A percentile compares a stretch with the other conserved stretches of the same genome.
Evolutionary conservation across 768 basidiomycete species (phyloP).

Genomic region (Leccinum ochraceum): DNA sequence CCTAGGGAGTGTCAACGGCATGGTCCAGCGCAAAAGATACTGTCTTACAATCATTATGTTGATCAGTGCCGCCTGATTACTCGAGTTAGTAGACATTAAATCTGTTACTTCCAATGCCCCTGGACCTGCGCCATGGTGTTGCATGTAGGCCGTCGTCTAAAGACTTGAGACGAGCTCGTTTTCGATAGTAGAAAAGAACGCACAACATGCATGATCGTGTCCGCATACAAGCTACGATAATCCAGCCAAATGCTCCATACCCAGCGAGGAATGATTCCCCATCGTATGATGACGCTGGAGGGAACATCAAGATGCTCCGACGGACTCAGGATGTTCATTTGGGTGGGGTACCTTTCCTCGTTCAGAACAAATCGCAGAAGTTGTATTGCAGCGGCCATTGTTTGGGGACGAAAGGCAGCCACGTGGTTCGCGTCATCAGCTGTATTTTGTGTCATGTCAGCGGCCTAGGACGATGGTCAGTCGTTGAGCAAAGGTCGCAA

Average conservation of each 20-base stretch:
- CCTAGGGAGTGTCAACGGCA: slow-evolving; percentile 17
- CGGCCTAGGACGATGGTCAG: slow-evolving; percentile 19
- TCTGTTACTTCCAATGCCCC: slow-evolving; percentile 3
- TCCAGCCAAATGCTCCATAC: slow-evolving; percentile 66
- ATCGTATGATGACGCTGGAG: slow-evolving; percentile 54
- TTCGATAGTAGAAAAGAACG: slow-evolving; percentile 16
- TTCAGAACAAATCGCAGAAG: slow-evolving; percentile 44
- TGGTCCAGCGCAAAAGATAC: background rate
- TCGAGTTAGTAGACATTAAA: background rate
- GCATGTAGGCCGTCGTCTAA: slow-evolving; percentile 58
- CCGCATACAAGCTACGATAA: slow-evolving; percentile 47
- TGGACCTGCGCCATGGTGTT: slow-evolving; percentile 32
- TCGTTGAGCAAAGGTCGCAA: background rate
- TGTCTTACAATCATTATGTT: slow-evolving; percentile 32
- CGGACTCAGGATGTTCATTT: slow-evolving; percentile 13
- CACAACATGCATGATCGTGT: slow-evolving; percentile 52
- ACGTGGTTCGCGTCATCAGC: background rate
- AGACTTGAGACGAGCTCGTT: slow-evolving; percentile 4
- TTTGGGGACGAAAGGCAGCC: slow-evolving; percentile 47
- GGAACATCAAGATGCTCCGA: slow-evolving; percentile 39
- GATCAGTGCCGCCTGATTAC: slow-evolving; percentile 14
- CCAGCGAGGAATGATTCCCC: slow-evolving; percentile 61
- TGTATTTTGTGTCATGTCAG: slow-evolving; percentile 16
- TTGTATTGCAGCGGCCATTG: slow-evolving; percentile 43
- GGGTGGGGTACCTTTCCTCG: slow-evolving; percentile 18